These are phyloP conservation scores for Carex kokanica DNA, from an alignment of 176 grass and related monocot species.

Conservation along the genomic window DNA sequence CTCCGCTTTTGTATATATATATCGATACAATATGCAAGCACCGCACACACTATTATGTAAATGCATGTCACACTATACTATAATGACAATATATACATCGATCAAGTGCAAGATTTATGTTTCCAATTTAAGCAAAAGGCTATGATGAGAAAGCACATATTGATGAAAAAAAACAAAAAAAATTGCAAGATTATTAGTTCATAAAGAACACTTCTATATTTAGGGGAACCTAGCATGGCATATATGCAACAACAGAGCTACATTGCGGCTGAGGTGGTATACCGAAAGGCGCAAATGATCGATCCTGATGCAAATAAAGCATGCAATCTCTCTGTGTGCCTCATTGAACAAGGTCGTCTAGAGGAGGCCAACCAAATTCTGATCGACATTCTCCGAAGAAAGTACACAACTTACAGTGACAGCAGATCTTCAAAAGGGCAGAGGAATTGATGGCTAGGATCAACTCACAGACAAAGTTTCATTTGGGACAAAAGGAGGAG, in stretches of 20 bases:
- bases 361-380: slow-evolving; percentile 55
- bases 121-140: background rate
- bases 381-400: slow-evolving; percentile 34
- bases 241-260: slow-evolving; percentile 84
- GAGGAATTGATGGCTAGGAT: slow-evolving; percentile 49
- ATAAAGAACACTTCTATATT: background rate
- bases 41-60: background rate
- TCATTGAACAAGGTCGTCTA: slow-evolving; percentile 54
- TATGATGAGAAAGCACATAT: too few species aligned
- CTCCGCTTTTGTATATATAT: too few species aligned
- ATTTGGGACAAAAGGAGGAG: background rate
- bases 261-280: slow-evolving; percentile 79
- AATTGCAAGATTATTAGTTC: too few species aligned
- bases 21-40: background rate
- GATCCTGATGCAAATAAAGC: slow-evolving; percentile 86
- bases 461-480: slow-evolving; percentile 1
- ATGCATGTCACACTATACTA: background rate
- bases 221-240: slow-evolving; percentile 81
- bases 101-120: background rate
- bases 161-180: too few species aligned
- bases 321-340: slow-evolving; percentile 71
- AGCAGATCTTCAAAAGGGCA: slow-evolving; percentile 48
- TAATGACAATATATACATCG: background rate
- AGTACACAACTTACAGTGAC: slow-evolving; percentile 29
- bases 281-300: slow-evolving; percentile 83